Base-by-base conservation (phyloP, 2,329 filamentous ascomycete genomes). In the Diaporthe citriasiana region DNA sequence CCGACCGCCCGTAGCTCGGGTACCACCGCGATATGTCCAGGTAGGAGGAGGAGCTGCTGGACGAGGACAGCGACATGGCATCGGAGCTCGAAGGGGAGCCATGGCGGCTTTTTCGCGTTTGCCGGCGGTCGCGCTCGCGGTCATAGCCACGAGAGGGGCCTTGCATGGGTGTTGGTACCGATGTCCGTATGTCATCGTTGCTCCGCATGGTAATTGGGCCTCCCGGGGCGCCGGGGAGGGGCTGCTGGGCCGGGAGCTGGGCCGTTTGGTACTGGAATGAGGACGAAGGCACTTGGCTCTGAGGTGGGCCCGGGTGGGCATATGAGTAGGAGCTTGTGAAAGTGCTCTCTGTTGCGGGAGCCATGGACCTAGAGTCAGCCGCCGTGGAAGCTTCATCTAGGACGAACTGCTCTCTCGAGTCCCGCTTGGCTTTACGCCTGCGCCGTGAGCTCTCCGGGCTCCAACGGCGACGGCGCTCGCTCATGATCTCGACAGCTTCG, bases 21-120 rank as follows among this genome's bases (percentile, higher is more conserved):
- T 87, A 86, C 60, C 86, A 84, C 51, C 87, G 87, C 65, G 92
- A 93, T 70, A 94, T 91, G 78, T 94, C 92, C 71, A 94, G 82
- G 72, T 91, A 86, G 1, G 91, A 93, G 1, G 91, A 93, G 22
- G 87, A 88, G 22, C 65, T 71, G 55, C 55, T 57, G 47, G 59
- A 73, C 55, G 88, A 88, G 50, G 87, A 90, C 72, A 86, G 89
- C 30, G 86, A 88, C 38, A 84, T 84, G 70, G 45, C 63, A 35
- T 81, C 80, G 27, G 81, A 79, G 75, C 81, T 82, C 25, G 83
- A 84, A 40, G 55, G 71, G 7, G 76, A 65, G 60, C 68, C 70
- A 25, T 66, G 76, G 33, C 68, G 73, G 22, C 42, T 55, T 51
- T 35, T 51, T 27, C 47, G 63, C 5, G 63, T 27, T 12, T 35